Base-by-base conservation (phyloP, 164 flowering plant species). In the Magnolia officinalis region DNA sequence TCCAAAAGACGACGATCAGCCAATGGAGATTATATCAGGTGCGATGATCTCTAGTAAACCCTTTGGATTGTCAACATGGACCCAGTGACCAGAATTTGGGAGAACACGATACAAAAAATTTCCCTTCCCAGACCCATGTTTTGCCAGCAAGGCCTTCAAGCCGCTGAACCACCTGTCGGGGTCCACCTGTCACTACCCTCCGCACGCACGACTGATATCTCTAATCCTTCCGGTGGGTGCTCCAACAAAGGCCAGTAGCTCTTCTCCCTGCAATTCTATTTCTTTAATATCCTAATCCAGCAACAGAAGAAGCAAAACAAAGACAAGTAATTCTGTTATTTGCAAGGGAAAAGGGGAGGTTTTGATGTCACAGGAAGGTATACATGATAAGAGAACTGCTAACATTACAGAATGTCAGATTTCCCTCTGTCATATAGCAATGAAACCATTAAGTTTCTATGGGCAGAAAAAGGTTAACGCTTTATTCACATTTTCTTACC, bases 131-230 rank as follows among this genome's bases (percentile, higher is more conserved):
- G 86, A 80, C 45, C 21, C 85, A 74, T 80, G 81, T 21, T 49
- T 26, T 81, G 69, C 76, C 63, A 9, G 88, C 80, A 51, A 94
- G 83, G 50, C 77, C 83, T 78, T 90, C 91, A 23, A 96, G 90
- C 79, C 80, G 83, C 81, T 89, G 81, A 20, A 91, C 67, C 23
- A 80, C 79, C 72, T 82, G 76, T n/a, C 6, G 86, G 81, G 7
- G 89, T 86, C 99, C 99, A 96, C 69, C 97, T 83, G 77, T 92
- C 98, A 78, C 99, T 96, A 64, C 91, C 91, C 80, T 92, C 97
- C n/a, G 99, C 99, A 69, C 86, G 93, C 21, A 91, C 94, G 52
- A 92, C 77, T 10, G 79, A 76, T 50, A 94, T 85, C 74, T 96
- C 91, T 75, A 82, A 80, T 50, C 90, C 95, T 66, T 87, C 82